Evolutionary conservation across 306 rosid genomes (phyloP), one percentile per base, ranked within the genome.

Genomic region (Lotus japonicus): DNA sequence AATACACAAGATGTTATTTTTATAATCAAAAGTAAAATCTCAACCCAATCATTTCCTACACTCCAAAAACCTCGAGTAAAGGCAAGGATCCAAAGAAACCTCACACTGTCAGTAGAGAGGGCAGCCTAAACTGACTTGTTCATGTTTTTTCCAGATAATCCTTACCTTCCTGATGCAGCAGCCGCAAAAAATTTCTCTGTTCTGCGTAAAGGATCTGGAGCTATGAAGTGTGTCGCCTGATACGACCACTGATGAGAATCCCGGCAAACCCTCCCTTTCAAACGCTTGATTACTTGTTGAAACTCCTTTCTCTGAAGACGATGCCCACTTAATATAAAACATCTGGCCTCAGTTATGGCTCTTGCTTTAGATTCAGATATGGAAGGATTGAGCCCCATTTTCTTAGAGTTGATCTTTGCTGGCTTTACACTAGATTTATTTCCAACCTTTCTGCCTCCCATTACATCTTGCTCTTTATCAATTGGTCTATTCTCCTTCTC

Each of bases 221-320:
- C 77, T 49, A 94, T 84, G 63, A 85, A 90, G 75, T 94, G 97
- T 18, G 99, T 94, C 6, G 97, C 99, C 82, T 90, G 96, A 83
- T 94, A 94, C 41, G 99, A 90, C 99, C 99, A 90, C 62, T 90
- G 84, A 72, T 94, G 96, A 45, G 99, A 86, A 81, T 84, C 95
- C 49, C 95, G 85, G 80, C 96, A 88, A 75, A 79, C 83, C 63
- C 79, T 87, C 72, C 95, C 99, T 76, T 84, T 88, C 78, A 94
- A 81, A 36, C 79, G 75, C 85, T 81, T 87, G 51, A 94, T 87
- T 44, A 84, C 75, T 72, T 85, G 84, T 68, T 88, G 95, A 80
- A 83, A 87, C 81, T 88, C 95, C 84, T 87, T 94, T 58, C 97
- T 82, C 66, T 85, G 86, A 11, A 87, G 68, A 38, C 87, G 83